These are phyloP conservation scores for Solanum verrucosum DNA, from an alignment of 257 asterid genomes.

Conservation along the genomic window DNA sequence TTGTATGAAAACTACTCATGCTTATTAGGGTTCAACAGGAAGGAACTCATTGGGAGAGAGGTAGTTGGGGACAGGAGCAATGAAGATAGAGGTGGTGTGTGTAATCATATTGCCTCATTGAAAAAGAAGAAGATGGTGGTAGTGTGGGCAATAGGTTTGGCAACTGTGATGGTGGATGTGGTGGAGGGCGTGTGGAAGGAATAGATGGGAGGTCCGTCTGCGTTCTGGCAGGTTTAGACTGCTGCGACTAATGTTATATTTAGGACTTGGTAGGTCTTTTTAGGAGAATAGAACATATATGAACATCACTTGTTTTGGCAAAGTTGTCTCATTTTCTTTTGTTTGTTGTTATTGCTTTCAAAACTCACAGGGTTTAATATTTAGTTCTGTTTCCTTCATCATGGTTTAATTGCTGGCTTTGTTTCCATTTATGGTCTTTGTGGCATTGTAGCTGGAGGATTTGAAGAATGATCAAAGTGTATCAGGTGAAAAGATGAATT, in stretches of 20 bases:
- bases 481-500: constrained; percentile 16
- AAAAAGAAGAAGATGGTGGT: background rate
- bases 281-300: background rate
- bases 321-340: background rate
- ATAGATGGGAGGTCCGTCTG: background rate
- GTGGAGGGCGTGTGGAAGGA: background rate
- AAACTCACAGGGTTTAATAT: background rate
- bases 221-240: background rate
- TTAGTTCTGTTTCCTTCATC: background rate
- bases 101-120: background rate
- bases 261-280: background rate
- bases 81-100: background rate
- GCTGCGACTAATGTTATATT: background rate
- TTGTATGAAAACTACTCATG: background rate
- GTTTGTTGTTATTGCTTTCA: background rate
- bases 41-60: background rate
- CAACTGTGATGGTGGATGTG: background rate
- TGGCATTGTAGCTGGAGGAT: constrained; percentile 57
- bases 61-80: background rate
- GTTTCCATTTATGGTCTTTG: background rate
- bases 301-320: background rate
- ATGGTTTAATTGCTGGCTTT: background rate
- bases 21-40: background rate
- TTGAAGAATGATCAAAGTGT: constrained; percentile 30
- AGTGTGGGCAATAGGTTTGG: background rate